Base-by-base conservation (phyloP, 495 filamentous ascomycete genomes). In the Daldinia decipiens region DNA sequence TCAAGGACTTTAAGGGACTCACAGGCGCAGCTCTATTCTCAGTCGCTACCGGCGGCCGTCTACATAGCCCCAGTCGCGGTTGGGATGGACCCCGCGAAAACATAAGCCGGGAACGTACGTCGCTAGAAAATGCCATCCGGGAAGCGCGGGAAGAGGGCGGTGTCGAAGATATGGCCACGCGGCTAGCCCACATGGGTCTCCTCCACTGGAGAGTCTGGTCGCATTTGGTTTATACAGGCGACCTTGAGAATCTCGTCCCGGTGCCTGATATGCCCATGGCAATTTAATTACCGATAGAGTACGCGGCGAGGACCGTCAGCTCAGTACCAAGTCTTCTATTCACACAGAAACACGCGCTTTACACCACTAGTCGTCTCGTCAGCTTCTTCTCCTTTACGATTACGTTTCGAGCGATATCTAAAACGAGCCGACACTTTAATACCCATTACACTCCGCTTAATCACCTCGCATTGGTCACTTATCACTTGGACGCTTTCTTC, bases 191-290 rank as follows among this genome's bases (percentile, higher is more conserved):
- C 71, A 86, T 97, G 45, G 87, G 89, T 8, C 84, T 93, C 19
- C 79, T 97, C 24, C 93, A 97, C 77, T 97, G 93, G 93, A 84
- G 90, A 55, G 89, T 96, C 3, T 97, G 93, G 93, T 89, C 87
- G 5, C 88, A 88, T 32, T 78, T 92, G 52, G 86, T 88, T 0
- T 96, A 92, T 75, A 72, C 81, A 1, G 74, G 67, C 7, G 81
- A 81, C 21, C 60, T 74, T n/a, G 75, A 79, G 31, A 69, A 34
- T 9, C 50, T 74, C 38, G 43, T 68, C 27, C 12, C 65, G 11
- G 43, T 67, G 50, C 67, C 56, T 40, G 75, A 77, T 58, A 70
- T 77, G 50, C 53, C 73, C 11, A 74, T 72, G 73, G 59, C 61
- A 40, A 77, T 77, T 65, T 77, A 64, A 52, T 43, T 7, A 54